These are phyloP conservation scores for Naganishia antarctica DNA, from an alignment of 768 basidiomycete species.

Conservation along the genomic window DNA sequence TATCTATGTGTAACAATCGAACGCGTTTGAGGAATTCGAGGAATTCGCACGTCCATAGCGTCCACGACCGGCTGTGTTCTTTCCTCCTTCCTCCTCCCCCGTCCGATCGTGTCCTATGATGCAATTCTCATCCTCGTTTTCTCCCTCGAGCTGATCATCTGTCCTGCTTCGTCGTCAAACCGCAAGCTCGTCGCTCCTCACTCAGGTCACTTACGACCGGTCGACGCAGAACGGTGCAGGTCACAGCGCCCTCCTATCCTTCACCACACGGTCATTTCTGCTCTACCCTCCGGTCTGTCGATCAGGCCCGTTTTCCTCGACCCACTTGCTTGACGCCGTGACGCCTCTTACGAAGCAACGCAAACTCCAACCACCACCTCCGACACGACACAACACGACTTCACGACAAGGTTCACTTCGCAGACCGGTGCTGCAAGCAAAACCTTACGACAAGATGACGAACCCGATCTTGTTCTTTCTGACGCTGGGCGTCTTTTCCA, in stretches of 20 bases:
- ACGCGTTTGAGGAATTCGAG: conserved; percentile 8
- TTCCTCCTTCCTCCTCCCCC: too few relatives aligned
- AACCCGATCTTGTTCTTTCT: neutral
- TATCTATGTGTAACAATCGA: neutral
- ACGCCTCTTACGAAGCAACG: neutral
- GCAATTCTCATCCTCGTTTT: neutral
- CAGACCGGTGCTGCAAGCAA: conserved; percentile 4
- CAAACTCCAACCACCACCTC: too few relatives aligned
- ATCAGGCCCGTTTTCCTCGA: neutral
- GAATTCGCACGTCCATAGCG: conserved; percentile 7
- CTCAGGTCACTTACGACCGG: conserved; percentile 8
- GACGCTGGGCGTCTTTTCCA: conserved; percentile 19
- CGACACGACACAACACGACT: neutral
- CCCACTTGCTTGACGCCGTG: neutral
- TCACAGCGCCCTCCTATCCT: conserved; percentile 14
- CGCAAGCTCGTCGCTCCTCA: neutral
- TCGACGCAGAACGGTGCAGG: conserved; percentile 20
- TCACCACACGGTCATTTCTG: neutral
- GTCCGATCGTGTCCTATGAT: neutral
- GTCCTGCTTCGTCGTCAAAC: neutral
- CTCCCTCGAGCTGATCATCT: neutral
- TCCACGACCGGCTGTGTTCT: neutral
- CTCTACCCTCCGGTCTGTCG: neutral
- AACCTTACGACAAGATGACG: neutral
- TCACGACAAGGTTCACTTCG: neutral